A percentile compares a stretch with the other conserved stretches of the same genome.
These are phyloP conservation scores for Phellopilus nigrolimitatus DNA, from an alignment of 1,284 basidiomycete species.

Conservation along the genomic window DNA sequence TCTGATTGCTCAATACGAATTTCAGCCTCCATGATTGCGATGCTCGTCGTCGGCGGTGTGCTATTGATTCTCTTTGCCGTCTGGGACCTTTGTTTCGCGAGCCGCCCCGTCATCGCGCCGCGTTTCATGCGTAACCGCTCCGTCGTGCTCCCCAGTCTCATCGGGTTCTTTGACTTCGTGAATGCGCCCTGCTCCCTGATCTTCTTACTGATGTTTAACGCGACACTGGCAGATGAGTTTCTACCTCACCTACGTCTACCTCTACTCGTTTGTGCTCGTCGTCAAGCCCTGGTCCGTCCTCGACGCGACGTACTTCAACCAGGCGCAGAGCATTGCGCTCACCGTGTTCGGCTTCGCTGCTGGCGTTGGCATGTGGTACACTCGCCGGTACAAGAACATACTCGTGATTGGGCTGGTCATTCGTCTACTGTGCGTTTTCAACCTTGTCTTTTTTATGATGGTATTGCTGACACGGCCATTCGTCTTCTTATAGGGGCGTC, in stretches of 20 bases:
- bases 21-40: slow-evolving; percentile 43
- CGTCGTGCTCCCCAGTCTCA: slow-evolving; percentile 56
- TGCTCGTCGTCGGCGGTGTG: slow-evolving; percentile 47
- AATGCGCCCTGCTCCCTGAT: too few species aligned
- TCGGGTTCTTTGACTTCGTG: too few species aligned
- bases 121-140: slow-evolving; percentile 54
- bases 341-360: slow-evolving; percentile 61
- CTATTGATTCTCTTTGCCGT: slow-evolving; percentile 38
- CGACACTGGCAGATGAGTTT: too few species aligned
- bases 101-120: slow-evolving; percentile 46
- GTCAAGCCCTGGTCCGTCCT: too few species aligned
- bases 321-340: slow-evolving; percentile 53
- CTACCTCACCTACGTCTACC: too few species aligned
- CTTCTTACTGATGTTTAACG: too few species aligned
- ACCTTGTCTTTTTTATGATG: slow-evolving; percentile 48
- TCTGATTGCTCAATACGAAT: too few species aligned
- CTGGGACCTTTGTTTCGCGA: slow-evolving; percentile 49
- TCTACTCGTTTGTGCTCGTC: too few species aligned
- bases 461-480: too few species aligned
- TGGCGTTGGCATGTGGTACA: slow-evolving; percentile 51
- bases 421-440: slow-evolving; percentile 53
- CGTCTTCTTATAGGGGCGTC: slow-evolving; percentile 45
- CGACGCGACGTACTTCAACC: slow-evolving; percentile 54
- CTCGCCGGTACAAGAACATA: slow-evolving; percentile 56
- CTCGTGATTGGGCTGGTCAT: too few species aligned